Conservation (phyloP, 2,329 filamentous ascomycete species). For the Phaeosphaeria sp. region DNA sequence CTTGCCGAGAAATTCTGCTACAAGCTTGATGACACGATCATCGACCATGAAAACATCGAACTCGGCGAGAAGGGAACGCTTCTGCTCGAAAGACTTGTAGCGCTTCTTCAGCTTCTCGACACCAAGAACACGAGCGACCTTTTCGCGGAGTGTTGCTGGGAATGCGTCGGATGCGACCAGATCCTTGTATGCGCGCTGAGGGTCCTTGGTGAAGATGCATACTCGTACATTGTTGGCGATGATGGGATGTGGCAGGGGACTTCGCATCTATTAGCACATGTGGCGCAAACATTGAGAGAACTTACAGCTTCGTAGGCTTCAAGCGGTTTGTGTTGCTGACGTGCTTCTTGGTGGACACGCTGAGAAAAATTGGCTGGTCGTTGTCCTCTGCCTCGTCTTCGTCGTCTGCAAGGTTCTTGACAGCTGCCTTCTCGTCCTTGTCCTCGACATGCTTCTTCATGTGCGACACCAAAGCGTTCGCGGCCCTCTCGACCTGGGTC, state of each 20-base stretch:
- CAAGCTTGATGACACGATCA: constrained; percentile 75
- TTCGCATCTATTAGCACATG: constrained; percentile 24
- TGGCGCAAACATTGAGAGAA: constrained; percentile 5
- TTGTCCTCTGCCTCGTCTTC: constrained; percentile 55
- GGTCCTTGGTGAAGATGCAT: constrained; percentile 85
- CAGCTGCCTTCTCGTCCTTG: constrained; percentile 57
- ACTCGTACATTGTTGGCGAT: constrained; percentile 71
- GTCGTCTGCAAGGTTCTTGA: constrained; percentile 61
- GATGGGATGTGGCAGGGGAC: constrained; percentile 74
- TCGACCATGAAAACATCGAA: constrained; percentile 96
- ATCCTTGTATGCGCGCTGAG: constrained; percentile 89
- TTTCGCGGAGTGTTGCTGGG: constrained; percentile 55
- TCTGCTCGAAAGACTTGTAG: constrained; percentile 85
- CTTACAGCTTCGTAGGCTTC: constrained; percentile 79
- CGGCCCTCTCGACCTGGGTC: constrained; percentile 64
- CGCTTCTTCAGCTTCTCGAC: constrained; percentile 85
- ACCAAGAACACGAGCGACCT: constrained; percentile 72
- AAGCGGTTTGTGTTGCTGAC: constrained; percentile 76
- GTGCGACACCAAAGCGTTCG: constrained; percentile 64
- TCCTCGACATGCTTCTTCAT: constrained; percentile 59
- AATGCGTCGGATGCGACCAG: constrained; percentile 74
- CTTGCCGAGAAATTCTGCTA: constrained; percentile 85
- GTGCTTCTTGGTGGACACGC: constrained; percentile 70
- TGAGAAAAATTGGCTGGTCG: constrained; percentile 65
- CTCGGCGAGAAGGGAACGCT: constrained; percentile 78